Percentiles rank a stretch among this genome's conserved stretches.
phyloP scores from a whole-genome alignment of 73 alveolate genomes.

The Paramecium pentaurelia region DNA sequence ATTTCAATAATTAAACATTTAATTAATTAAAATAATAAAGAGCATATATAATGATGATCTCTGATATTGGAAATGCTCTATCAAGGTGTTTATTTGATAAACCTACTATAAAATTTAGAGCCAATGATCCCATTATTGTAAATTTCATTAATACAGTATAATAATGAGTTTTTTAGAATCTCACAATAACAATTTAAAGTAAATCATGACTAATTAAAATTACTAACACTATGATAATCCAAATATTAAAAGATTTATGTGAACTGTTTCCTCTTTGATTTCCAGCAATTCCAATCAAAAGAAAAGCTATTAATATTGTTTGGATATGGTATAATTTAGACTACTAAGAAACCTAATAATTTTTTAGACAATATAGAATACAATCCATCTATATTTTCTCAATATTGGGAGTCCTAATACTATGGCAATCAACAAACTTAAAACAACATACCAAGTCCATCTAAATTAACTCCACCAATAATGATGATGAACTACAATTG shows the following conservation, averaged over 20 bases:
- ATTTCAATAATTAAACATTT: not conserved
- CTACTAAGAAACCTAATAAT: not conserved
- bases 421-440: not conserved
- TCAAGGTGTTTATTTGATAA: not conserved
- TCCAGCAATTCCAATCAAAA: not conserved
- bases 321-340: not conserved
- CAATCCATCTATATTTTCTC: not conserved
- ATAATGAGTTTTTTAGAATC: not conserved
- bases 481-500: not conserved
- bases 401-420: not conserved
- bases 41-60: not conserved
- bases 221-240: not conserved
- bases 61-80: not conserved
- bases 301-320: not conserved
- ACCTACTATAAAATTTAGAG: not conserved
- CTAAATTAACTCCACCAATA: not conserved
- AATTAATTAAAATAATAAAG: not conserved
- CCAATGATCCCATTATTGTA: not conserved
- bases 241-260: not conserved
- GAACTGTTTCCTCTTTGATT: not conserved
- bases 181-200: not conserved
- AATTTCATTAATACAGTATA: not conserved
- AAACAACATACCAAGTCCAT: slow-evolving; percentile 8
- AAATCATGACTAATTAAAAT: not conserved
- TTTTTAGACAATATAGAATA: not conserved